These are phyloP conservation scores for Xylaria sp. DNA, from an alignment of 2,329 filamentous ascomycete species.

Conservation along the genomic window DNA sequence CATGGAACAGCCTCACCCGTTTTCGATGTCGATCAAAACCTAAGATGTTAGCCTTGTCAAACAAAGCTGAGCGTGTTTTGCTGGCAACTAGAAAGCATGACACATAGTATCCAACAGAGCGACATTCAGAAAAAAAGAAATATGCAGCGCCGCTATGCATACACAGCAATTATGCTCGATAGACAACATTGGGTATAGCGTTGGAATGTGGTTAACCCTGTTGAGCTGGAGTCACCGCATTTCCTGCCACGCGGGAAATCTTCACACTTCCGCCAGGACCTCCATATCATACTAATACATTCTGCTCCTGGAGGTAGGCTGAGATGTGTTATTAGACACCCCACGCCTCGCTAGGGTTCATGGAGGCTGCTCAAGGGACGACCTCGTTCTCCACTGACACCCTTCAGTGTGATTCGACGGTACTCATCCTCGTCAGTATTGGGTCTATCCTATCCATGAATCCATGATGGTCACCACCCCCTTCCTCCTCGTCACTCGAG, in stretches of 20 bases:
- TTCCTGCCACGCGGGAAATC: constrained; percentile 4
- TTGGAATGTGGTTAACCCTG: constrained; percentile 2
- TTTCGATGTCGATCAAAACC: not conserved
- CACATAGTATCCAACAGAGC: not conserved
- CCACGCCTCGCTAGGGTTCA: constrained; percentile 12
- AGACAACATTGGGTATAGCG: constrained; percentile 13
- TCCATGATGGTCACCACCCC: not conserved
- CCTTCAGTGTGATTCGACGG: constrained; percentile 21
- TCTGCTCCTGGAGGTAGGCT: constrained; percentile 19
- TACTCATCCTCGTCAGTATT: constrained; percentile 8
- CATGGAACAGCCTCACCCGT: constrained; percentile 20
- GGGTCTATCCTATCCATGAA: constrained; percentile 1
- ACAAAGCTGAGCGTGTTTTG: constrained; percentile 1
- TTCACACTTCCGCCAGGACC: not conserved
- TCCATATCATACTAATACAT: not conserved
- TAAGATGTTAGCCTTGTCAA: constrained; percentile 26
- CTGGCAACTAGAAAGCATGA: constrained; percentile 8
- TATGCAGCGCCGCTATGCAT: constrained; percentile 3
- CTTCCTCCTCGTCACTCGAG: constrained; percentile 4
- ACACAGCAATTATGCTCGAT: not conserved
- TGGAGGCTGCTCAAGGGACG: constrained; percentile 13
- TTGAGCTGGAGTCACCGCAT: constrained; percentile 6
- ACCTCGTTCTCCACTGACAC: constrained; percentile 25
- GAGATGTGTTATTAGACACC: constrained; percentile 19
- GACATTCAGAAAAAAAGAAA: constrained; percentile 17